A percentile compares a stretch with the other conserved stretches of the same genome.
Evolutionary conservation across 805 yeast species (phyloP).

Genomic region (Priceomyces medius): DNA sequence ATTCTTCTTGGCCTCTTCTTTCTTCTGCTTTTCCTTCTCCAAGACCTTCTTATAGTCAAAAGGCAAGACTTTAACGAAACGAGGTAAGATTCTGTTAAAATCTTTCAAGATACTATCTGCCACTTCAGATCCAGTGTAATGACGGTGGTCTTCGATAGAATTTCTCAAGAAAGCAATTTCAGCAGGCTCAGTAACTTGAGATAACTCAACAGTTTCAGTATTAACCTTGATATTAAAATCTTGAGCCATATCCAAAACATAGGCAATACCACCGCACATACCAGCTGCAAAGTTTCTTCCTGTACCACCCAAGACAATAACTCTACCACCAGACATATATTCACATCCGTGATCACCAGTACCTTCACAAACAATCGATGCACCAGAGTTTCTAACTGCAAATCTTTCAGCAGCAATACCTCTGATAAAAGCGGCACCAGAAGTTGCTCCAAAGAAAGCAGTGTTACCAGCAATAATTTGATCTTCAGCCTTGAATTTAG

Average conservation of each 20-base stretch:
- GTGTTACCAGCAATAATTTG: slow-evolving; percentile 97
- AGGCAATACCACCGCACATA: slow-evolving; percentile 99
- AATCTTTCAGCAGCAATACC: slow-evolving; percentile 99
- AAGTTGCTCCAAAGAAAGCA: slow-evolving; percentile 96
- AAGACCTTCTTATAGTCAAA: slow-evolving; percentile 86
- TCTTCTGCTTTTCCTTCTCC: slow-evolving; percentile 67
- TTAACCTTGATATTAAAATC: slow-evolving; percentile 83
- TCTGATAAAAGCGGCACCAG: slow-evolving; percentile 89
- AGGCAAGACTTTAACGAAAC: slow-evolving; percentile 93
- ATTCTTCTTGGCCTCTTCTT: slow-evolving; percentile 62
- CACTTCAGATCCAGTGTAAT: slow-evolving; percentile 88
- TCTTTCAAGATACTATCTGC: slow-evolving; percentile 81
- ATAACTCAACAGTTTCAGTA: slow-evolving; percentile 75
- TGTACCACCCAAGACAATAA: slow-evolving; percentile 85
- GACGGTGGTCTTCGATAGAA: slow-evolving; percentile 90
- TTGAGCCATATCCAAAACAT: slow-evolving; percentile 92
- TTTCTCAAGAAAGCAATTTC: slow-evolving; percentile 95
- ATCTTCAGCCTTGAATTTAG: slow-evolving; percentile 89
- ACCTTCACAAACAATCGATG: slow-evolving; percentile 94
- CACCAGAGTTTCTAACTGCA: slow-evolving; percentile 98
- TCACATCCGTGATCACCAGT: slow-evolving; percentile 99
- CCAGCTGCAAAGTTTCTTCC: slow-evolving; percentile 97
- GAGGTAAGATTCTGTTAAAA: slow-evolving; percentile 83
- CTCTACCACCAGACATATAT: slow-evolving; percentile 99
- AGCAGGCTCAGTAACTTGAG: slow-evolving; percentile 74